Evolutionary conservation across 495 filamentous ascomycete species (phyloP).

Genomic region (Talaromyces proteolyticus): DNA sequence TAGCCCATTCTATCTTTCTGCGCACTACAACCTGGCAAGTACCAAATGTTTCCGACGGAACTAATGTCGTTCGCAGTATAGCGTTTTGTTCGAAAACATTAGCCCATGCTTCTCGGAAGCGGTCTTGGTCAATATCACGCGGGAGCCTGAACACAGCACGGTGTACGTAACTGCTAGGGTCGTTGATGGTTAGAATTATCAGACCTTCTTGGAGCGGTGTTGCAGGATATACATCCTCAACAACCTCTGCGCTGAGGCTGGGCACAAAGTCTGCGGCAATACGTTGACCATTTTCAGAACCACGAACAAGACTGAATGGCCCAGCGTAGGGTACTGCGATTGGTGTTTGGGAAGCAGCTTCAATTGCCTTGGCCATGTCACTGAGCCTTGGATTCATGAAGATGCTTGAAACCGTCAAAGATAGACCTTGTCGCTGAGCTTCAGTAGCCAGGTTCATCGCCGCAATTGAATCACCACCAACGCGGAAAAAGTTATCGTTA

Average conservation of each 20-base stretch:
- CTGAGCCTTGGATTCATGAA: conserved; percentile 24
- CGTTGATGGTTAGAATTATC: conserved; percentile 52
- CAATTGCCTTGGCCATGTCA: conserved; percentile 22
- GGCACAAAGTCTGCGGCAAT: too few relatives aligned
- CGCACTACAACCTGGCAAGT: conserved; percentile 51
- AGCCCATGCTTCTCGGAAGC: conserved; percentile 50
- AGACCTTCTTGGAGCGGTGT: conserved; percentile 66
- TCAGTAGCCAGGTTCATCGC: conserved; percentile 47
- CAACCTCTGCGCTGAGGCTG: conserved; percentile 27
- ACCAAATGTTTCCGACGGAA: conserved; percentile 36
- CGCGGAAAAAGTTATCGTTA: conserved; percentile 45
- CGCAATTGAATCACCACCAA: conserved; percentile 48
- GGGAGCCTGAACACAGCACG: conserved; percentile 31
- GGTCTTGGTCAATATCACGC: conserved; percentile 30
- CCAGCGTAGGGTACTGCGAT: too few relatives aligned
- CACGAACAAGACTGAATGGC: neutral
- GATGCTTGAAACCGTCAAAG: conserved; percentile 27
- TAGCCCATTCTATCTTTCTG: neutral
- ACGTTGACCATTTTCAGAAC: neutral
- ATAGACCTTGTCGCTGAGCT: conserved; percentile 14
- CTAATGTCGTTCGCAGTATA: conserved; percentile 50
- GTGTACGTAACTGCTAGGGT: conserved; percentile 45
- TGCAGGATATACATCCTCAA: conserved; percentile 59
- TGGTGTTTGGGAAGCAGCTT: neutral
- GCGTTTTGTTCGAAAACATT: conserved; percentile 35